Conservation (phyloP, 176 grass and related monocot species). For the Zea luxurians region DNA sequence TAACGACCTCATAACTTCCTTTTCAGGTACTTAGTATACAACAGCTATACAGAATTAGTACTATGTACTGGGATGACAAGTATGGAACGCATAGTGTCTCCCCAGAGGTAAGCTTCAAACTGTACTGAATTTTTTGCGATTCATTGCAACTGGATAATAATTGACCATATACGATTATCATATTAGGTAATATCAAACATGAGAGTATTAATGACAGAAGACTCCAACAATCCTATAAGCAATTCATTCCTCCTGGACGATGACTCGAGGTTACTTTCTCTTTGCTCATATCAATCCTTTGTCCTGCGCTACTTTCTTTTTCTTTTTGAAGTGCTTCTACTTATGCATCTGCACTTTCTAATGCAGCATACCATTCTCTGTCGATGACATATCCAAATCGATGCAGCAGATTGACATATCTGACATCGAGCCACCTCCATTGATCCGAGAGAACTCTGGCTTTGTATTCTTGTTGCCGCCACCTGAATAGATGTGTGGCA, state of each 20-base stretch:
- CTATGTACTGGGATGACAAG: constrained; percentile 99
- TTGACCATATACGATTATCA: constrained; percentile 18
- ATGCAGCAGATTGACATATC: constrained; percentile 87
- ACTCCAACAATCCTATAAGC: constrained; percentile 93
- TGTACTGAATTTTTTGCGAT: neutral
- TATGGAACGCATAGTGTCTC: constrained; percentile 96
- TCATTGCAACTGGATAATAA: constrained; percentile 26
- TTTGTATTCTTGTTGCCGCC: constrained; percentile 85
- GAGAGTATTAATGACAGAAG: constrained; percentile 97
- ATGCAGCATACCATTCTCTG: constrained; percentile 91
- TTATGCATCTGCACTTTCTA: constrained; percentile 27
- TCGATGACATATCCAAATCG: constrained; percentile 97
- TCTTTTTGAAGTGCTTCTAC: constrained; percentile 7
- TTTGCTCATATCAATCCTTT: neutral
- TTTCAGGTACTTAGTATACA: constrained; percentile 94
- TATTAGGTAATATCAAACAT: constrained; percentile 94
- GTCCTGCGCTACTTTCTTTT: constrained; percentile 1
- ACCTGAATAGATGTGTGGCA: constrained; percentile 43
- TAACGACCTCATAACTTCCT: constrained; percentile 31
- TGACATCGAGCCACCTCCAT: constrained; percentile 83
- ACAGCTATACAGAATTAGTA: constrained; percentile 97
- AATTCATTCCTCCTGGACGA: constrained; percentile 98
- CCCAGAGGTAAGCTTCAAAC: constrained; percentile 65
- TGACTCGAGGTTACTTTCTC: constrained; percentile 81
- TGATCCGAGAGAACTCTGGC: constrained; percentile 86